phyloP scores from a whole-genome alignment of 495 filamentous ascomycete genomes.

The Penicillium diatomitis region DNA sequence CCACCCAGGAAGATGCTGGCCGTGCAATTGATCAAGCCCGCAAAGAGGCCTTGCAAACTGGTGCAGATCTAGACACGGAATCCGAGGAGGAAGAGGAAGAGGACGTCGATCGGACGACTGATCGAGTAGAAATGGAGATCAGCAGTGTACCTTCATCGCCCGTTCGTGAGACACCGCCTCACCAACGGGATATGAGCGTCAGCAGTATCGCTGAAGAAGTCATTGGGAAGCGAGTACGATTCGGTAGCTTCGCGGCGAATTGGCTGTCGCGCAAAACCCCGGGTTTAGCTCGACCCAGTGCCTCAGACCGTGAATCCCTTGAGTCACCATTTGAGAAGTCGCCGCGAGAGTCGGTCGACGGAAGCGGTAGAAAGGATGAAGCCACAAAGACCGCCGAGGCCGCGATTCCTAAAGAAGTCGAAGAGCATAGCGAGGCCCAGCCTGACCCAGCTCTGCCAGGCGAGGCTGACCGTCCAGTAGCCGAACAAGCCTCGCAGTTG shows the following conservation, averaged over 20 bases:
- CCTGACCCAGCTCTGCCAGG: conserved; percentile 11
- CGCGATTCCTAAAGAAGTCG: conserved; percentile 12
- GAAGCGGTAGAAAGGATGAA: conserved; percentile 7
- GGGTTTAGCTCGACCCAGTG: conserved; percentile 39
- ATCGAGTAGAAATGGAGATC: conserved; percentile 26
- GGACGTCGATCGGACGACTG: conserved; percentile 16
- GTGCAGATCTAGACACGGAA: conserved; percentile 18
- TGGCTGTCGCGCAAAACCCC: conserved; percentile 84
- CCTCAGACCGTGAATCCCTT: conserved; percentile 15
- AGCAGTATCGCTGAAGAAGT: conserved; percentile 75
- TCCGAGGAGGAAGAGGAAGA: conserved; percentile 31
- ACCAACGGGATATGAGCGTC: conserved; percentile 23
- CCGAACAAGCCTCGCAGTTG: conserved; percentile 36
- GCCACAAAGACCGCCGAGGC: conserved; percentile 1
- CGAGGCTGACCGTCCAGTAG: conserved; percentile 19
- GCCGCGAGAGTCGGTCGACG: conserved; percentile 6
- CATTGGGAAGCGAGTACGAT: conserved; percentile 63
- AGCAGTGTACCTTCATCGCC: conserved; percentile 25
- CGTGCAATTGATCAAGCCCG: conserved; percentile 58
- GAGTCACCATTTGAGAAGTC: conserved; percentile 18
- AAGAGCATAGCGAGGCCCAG: background rate
- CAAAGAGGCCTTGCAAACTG: conserved; percentile 27
- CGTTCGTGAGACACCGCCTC: conserved; percentile 8
- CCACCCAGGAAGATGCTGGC: conserved; percentile 63
- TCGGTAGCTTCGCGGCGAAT: conserved; percentile 77